These are phyloP conservation scores for Thelephora ganbajun DNA, from an alignment of 768 basidiomycete species.

Conservation along the genomic window DNA sequence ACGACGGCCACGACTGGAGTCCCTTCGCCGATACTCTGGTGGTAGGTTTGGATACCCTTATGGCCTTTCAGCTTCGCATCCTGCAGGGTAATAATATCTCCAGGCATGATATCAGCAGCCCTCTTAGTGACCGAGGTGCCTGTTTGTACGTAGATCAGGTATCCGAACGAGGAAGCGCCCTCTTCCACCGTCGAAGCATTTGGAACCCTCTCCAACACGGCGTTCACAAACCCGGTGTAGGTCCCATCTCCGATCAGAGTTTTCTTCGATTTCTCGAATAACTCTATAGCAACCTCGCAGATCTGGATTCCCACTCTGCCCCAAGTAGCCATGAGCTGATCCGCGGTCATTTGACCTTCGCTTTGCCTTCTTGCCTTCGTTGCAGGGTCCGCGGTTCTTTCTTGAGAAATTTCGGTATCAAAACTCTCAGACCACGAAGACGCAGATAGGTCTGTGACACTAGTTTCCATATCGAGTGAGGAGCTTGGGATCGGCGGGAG, in stretches of 20 bases:
- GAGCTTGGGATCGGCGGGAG: slow-evolving; percentile 45
- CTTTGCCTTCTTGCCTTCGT: slow-evolving; percentile 1
- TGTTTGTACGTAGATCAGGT: slow-evolving; percentile 63
- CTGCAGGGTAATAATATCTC: slow-evolving; percentile 63
- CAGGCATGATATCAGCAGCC: slow-evolving; percentile 71
- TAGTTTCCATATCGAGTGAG: slow-evolving; percentile 31
- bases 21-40: slow-evolving; percentile 36
- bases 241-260: slow-evolving; percentile 75
- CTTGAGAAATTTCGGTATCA: slow-evolving; percentile 10
- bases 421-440: slow-evolving; percentile 51
- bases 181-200: slow-evolving; percentile 31
- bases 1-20: slow-evolving; percentile 63
- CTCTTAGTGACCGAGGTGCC: slow-evolving; percentile 55
- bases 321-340: slow-evolving; percentile 60
- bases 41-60: slow-evolving; percentile 68
- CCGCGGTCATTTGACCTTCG: slow-evolving; percentile 32
- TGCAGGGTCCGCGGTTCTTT: slow-evolving; percentile 1
- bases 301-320: slow-evolving; percentile 65
- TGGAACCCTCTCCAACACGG: slow-evolving; percentile 53
- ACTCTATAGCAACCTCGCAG: slow-evolving; percentile 47
- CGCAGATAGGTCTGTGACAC: slow-evolving; percentile 37
- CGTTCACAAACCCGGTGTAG: slow-evolving; percentile 61
- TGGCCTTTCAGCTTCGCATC: slow-evolving; percentile 71
- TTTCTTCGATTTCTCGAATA: slow-evolving; percentile 69
- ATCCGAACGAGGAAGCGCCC: slow-evolving; percentile 41